A percentile compares a stretch with the other conserved stretches of the same genome.
Evolutionary conservation across 805 yeast species (phyloP).

Genomic region (Limtongia smithiae): DNA sequence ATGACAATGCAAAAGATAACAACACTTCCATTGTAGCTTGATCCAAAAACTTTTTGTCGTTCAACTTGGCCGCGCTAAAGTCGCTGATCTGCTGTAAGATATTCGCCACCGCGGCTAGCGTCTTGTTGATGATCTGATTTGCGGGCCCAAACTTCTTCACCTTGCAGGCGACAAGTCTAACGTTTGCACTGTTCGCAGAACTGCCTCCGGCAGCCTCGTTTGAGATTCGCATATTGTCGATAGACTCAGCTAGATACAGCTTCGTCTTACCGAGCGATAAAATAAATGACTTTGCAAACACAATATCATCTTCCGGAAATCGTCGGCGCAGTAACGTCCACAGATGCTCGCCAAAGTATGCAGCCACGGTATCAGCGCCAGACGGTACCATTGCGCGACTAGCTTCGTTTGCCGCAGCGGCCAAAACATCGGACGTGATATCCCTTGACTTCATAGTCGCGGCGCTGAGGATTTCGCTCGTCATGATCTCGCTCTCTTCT

Average conservation of each 20-base stretch:
- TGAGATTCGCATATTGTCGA: slow-evolving; percentile 33
- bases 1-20: slow-evolving; percentile 72
- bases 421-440: slow-evolving; percentile 9
- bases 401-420: slow-evolving; percentile 26
- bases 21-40: slow-evolving; percentile 32
- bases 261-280: slow-evolving; percentile 7
- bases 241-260: slow-evolving; percentile 18
- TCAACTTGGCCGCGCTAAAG: slow-evolving; percentile 15
- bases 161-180: slow-evolving; percentile 7
- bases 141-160: slow-evolving; percentile 2
- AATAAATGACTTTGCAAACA: slow-evolving; percentile 26
- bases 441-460: slow-evolving; percentile 14
- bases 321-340: slow-evolving; percentile 27
- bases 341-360: slow-evolving; percentile 15
- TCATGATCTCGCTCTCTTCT: slow-evolving; percentile 17
- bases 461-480: slow-evolving; percentile 7
- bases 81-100: slow-evolving; percentile 21
- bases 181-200: neutral
- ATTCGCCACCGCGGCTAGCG: slow-evolving; percentile 3
- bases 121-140: slow-evolving; percentile 9
- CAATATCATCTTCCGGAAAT: slow-evolving; percentile 25
- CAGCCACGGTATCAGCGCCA: slow-evolving; percentile 9
- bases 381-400: slow-evolving; percentile 30
- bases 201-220: slow-evolving; percentile 28
- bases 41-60: slow-evolving; percentile 17